Percentiles rank a stretch among this genome's conserved stretches.
These are phyloP conservation scores for Chaetomium olivaceum DNA, from an alignment of 2,329 filamentous ascomycete species.

Conservation along the genomic window DNA sequence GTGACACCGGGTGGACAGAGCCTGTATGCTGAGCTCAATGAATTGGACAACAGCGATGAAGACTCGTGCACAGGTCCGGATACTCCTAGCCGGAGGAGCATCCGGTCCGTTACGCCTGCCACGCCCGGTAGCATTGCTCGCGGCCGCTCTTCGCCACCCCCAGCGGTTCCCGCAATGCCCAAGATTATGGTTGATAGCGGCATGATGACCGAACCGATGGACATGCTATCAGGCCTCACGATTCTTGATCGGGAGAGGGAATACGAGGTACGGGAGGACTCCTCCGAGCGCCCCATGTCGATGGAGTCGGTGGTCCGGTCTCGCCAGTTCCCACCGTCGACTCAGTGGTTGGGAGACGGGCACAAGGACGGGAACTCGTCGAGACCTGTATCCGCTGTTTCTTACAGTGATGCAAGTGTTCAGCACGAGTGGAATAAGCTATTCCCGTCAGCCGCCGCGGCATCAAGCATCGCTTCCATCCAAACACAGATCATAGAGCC, in stretches of 20 bases:
- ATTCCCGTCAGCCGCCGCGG: constrained; percentile 49
- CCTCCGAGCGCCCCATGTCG: constrained; percentile 42
- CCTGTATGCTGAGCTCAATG: constrained; percentile 86
- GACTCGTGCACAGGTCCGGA: constrained; percentile 57
- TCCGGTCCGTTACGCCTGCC: constrained; percentile 51
- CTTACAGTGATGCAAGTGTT: constrained; percentile 55
- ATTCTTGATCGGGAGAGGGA: constrained; percentile 16
- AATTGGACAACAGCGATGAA: constrained; percentile 74
- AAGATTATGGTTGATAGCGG: constrained; percentile 60
- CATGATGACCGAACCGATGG: constrained; percentile 62
- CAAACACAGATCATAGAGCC: constrained; percentile 49
- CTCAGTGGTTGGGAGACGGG: constrained; percentile 33
- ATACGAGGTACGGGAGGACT: constrained; percentile 2
- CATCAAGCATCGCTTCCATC: constrained; percentile 48
- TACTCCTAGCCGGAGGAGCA: constrained; percentile 55
- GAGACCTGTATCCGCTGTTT: constrained; percentile 50
- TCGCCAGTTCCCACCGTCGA: constrained; percentile 32
- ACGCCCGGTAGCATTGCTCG: constrained; percentile 52
- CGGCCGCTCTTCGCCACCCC: constrained; percentile 48
- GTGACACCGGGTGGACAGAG: constrained; percentile 64
- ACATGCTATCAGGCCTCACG: constrained; percentile 35
- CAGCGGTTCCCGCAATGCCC: constrained; percentile 52
- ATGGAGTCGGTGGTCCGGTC: constrained; percentile 45
- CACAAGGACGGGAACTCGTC: constrained; percentile 35
- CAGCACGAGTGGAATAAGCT: constrained; percentile 55